Percentiles rank a stretch among this genome's conserved stretches.
phyloP scores from a whole-genome alignment of 192 early-diverging fungal species.

The Mortierella antarctica region DNA sequence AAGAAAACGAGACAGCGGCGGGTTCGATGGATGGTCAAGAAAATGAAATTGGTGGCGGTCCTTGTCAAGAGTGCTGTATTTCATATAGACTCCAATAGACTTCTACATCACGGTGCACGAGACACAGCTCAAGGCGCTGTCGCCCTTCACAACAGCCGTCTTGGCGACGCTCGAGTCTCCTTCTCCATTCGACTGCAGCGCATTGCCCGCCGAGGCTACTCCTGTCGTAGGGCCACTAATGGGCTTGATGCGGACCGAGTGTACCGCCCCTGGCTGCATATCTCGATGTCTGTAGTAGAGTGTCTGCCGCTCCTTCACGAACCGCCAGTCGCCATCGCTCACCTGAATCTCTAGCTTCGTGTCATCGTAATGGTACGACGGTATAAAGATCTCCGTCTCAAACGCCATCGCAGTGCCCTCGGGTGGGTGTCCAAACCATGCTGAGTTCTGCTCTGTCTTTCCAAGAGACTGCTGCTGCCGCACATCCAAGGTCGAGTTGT shows the following conservation, averaged over 20 bases:
- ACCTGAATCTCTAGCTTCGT: constrained; percentile 64
- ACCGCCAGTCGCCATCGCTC: constrained; percentile 78
- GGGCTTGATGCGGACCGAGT: constrained; percentile 40
- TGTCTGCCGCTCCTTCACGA: constrained; percentile 73
- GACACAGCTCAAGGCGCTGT: not conserved
- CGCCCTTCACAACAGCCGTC: not conserved
- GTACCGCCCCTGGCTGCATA: constrained; percentile 34
- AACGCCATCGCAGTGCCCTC: constrained; percentile 27
- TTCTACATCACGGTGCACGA: constrained; percentile 32
- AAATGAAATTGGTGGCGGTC: too few relatives aligned
- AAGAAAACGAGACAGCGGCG: not conserved
- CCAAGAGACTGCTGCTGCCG: not conserved
- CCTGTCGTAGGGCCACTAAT: not conserved
- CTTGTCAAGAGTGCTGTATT: too few relatives aligned
- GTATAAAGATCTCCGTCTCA: constrained; percentile 80
- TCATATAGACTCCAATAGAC: too few relatives aligned
- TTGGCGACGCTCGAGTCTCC: not conserved
- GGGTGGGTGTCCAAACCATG: constrained; percentile 30
- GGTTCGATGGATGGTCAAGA: not conserved
- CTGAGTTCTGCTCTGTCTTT: not conserved
- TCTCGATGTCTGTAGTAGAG: constrained; percentile 65
- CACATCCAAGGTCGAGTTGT: not conserved
- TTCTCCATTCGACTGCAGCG: not conserved
- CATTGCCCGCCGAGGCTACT: not conserved
- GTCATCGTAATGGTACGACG: constrained; percentile 76